Conservation (phyloP, 371 early-diverging fungal genomes). For the Mortierella sp. region DNA sequence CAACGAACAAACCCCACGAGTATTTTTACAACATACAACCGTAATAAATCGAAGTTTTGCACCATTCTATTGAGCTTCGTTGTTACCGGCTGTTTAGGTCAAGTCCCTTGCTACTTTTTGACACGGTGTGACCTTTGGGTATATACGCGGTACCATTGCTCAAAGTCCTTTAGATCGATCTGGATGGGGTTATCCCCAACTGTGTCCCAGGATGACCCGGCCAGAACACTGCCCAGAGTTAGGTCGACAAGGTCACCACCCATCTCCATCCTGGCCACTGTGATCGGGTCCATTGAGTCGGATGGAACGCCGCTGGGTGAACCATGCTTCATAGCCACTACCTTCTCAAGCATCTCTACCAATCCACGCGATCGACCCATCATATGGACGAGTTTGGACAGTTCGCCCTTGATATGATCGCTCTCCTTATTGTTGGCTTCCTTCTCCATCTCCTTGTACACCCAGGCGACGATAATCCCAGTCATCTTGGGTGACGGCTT, state of each 20-base stretch:
- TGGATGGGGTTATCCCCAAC: constrained; percentile 2
- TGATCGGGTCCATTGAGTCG: constrained; percentile 3
- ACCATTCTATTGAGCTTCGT: too few relatives aligned
- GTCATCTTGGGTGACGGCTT: constrained; percentile 48
- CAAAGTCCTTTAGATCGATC: constrained; percentile 44
- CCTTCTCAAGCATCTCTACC: constrained; percentile 34
- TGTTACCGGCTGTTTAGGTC: too few relatives aligned
- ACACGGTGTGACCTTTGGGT: constrained; percentile 15
- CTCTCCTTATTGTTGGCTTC: constrained; percentile 8
- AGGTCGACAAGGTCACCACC: constrained; percentile 48
- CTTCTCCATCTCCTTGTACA: constrained; percentile 20
- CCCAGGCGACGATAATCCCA: constrained; percentile 42
- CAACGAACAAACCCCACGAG: too few relatives aligned
- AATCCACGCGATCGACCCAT: constrained; percentile 41
- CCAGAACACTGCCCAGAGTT: constrained; percentile 6
- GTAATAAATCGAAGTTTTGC: too few relatives aligned
- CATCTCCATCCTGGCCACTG: constrained; percentile 33
- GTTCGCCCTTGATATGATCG: constrained; percentile 14
- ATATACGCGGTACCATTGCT: constrained; percentile 37
- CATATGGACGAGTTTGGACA: constrained; percentile 26
- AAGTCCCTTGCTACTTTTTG: too few relatives aligned
- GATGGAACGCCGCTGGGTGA: neutral
- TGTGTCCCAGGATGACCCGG: constrained; percentile 24
- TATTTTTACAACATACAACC: too few relatives aligned
- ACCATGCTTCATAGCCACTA: constrained; percentile 1